phyloP scores from a whole-genome alignment of 345 rosid genomes.

The Mallotus nudiflorus region DNA sequence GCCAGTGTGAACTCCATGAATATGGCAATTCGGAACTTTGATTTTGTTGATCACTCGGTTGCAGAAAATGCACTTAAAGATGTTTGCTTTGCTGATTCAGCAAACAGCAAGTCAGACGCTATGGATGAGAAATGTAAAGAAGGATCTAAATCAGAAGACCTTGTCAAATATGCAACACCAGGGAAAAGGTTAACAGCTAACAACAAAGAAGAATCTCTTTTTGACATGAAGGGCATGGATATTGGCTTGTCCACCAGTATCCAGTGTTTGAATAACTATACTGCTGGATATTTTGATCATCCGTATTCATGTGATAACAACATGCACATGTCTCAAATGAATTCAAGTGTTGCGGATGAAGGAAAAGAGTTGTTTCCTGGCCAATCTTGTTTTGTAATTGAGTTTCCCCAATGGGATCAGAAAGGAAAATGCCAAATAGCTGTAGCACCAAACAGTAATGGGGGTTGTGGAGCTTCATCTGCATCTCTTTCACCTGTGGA shows the following conservation, averaged over 20 bases:
- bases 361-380: neutral
- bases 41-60: constrained; percentile 17
- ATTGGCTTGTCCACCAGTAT: neutral
- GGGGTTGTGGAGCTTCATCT: constrained; percentile 4
- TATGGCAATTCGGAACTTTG: constrained; percentile 9
- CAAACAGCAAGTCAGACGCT: neutral
- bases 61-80: constrained; percentile 7
- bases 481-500: constrained; percentile 11
- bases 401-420: constrained; percentile 27
- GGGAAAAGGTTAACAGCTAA: neutral
- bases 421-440: constrained; percentile 24
- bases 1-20: constrained; percentile 15
- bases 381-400: constrained; percentile 6
- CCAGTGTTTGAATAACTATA: neutral
- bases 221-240: constrained; percentile 9
- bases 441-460: neutral
- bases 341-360: constrained; percentile 11
- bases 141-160: constrained; percentile 1
- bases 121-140: neutral
- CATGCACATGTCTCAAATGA: constrained; percentile 7
- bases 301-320: neutral
- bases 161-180: neutral
- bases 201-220: constrained; percentile 4
- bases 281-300: neutral
- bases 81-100: constrained; percentile 7